Evolutionary conservation across 225 moss, liverwort and hornwort genomes (phyloP), one percentile per base, ranked within the genome.

Genomic region (Marchantia polymorpha): DNA sequence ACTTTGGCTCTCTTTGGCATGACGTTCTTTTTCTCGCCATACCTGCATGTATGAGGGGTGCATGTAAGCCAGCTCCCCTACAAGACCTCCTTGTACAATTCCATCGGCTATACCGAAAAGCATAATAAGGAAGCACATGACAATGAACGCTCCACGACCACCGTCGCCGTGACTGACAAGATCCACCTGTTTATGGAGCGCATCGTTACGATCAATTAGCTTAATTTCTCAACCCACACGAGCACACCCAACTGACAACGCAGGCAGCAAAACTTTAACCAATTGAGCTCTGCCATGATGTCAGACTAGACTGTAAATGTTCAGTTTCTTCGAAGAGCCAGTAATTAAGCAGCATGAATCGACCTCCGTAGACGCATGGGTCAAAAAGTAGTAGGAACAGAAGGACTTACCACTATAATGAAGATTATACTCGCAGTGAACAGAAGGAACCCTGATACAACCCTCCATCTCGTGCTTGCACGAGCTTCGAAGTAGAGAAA

Each of bases 41-140:
- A 91, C 94, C 91, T 97, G 94, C 83, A 97, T 84, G 83, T 94
- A 96, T 25, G 80, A 75, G 12, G 92, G 88, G 63, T 90, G 85
- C 96, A 97, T 97, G 51, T 86, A 90, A 20, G 92, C 86, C n/a
- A 97, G 80, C 72, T 97, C 93, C 25, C 96, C 93, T 50, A 90
- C 90, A 12, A 97, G 81, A 54, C 91, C 94, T 76, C 89, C 94
- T 89, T 97, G 94, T 26, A 85, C 87, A 53, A 76, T 81, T 15
- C 92, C 96, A 82, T 94, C 91, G 14, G 90, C 88, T 71, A 91
- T 82, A 61, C 91, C 96, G 68, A 92, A 81, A 39, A 86, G 83
- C 25, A 85, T 75, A 58, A 93, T 84, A 17, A 92, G 77, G 71
- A 87, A 50, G 75, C 87, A 93, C 80, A 89, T 91, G 49, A 81